phyloP scores from a whole-genome alignment of 768 basidiomycete species.

The Astraeus odoratus region DNA sequence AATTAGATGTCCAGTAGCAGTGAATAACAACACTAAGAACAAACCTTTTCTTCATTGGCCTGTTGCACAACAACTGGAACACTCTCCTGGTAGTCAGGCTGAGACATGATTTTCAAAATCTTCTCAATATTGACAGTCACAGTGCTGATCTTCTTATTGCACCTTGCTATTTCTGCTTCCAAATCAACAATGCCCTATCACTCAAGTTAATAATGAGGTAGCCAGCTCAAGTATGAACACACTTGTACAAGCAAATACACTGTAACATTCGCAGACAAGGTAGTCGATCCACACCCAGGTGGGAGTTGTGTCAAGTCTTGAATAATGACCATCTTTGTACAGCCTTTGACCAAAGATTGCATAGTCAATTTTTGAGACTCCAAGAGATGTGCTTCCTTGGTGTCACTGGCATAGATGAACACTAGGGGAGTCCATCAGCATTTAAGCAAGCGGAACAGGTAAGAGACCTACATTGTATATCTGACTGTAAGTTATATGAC shows the following conservation, averaged over 20 bases:
- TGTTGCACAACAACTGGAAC: slow-evolving; percentile 73
- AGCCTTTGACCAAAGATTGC: slow-evolving; percentile 79
- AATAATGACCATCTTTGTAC: slow-evolving; percentile 68
- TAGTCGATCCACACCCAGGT: slow-evolving; percentile 78
- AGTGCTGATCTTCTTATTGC: slow-evolving; percentile 82
- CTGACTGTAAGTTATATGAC: slow-evolving; percentile 80
- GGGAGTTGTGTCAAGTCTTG: slow-evolving; percentile 63
- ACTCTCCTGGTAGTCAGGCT: slow-evolving; percentile 71
- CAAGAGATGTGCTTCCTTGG: slow-evolving; percentile 60
- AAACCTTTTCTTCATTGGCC: slow-evolving; percentile 78
- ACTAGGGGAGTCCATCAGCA: slow-evolving; percentile 39
- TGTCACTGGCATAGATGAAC: slow-evolving; percentile 64
- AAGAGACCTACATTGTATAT: slow-evolving; percentile 59
- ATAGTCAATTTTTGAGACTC: slow-evolving; percentile 71
- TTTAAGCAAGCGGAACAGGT: background rate
- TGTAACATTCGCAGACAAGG: slow-evolving; percentile 67
- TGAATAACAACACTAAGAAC: slow-evolving; percentile 8
- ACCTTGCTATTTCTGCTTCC: slow-evolving; percentile 80
- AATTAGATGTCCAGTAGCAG: slow-evolving; percentile 2
- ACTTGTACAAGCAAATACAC: slow-evolving; percentile 85
- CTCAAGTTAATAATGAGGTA: no score
- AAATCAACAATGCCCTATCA: slow-evolving; percentile 88
- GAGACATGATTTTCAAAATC: slow-evolving; percentile 61
- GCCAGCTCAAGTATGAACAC: no score
- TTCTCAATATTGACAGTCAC: slow-evolving; percentile 68